A percentile compares a stretch with the other conserved stretches of the same genome.
Conservation (phyloP, 2,329 filamentous ascomycete species). For the Scedosporium minutisporum region DNA sequence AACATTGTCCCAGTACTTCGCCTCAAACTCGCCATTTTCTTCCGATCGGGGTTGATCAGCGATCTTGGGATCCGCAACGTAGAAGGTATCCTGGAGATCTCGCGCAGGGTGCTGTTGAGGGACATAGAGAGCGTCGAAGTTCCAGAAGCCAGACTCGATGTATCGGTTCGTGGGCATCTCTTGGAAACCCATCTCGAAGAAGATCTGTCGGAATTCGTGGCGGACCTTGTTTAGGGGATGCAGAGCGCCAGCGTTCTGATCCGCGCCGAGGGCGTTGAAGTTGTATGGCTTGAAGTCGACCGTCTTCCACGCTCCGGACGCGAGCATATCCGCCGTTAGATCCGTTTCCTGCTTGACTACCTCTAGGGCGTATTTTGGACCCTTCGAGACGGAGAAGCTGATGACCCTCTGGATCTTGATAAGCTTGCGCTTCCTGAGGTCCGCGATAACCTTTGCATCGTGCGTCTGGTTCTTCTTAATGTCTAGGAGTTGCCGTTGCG, state of each 20-base stretch:
- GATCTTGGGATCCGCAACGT: conserved; percentile 77
- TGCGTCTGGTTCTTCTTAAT: conserved; percentile 63
- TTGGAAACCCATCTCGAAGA: conserved; percentile 98
- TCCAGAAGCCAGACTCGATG: conserved; percentile 98
- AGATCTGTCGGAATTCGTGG: conserved; percentile 91
- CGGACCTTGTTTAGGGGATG: conserved; percentile 87
- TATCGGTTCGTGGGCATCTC: conserved; percentile 95
- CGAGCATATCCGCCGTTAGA: conserved; percentile 85
- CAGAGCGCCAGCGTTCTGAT: conserved; percentile 51
- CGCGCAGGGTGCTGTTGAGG: conserved; percentile 96
- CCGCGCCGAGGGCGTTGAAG: conserved; percentile 62
- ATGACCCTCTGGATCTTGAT: conserved; percentile 76
- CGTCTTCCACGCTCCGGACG: conserved; percentile 82
- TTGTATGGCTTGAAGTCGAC: conserved; percentile 72
- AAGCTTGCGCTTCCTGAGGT: conserved; percentile 88
- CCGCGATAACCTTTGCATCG: conserved; percentile 67
- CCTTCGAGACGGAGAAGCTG: conserved; percentile 75
- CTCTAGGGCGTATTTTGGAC: conserved; percentile 77
- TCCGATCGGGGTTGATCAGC: conserved; percentile 60
- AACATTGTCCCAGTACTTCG: conserved; percentile 82
- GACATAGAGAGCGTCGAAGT: conserved; percentile 94
- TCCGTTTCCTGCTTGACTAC: conserved; percentile 92
- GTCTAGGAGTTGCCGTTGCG: conserved; percentile 62
- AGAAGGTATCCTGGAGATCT: conserved; percentile 97
- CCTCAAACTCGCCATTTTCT: conserved; percentile 57